Evolutionary conservation across 73 alveolate species (phyloP).

Genomic region (Durusdinium trenchii): DNA sequence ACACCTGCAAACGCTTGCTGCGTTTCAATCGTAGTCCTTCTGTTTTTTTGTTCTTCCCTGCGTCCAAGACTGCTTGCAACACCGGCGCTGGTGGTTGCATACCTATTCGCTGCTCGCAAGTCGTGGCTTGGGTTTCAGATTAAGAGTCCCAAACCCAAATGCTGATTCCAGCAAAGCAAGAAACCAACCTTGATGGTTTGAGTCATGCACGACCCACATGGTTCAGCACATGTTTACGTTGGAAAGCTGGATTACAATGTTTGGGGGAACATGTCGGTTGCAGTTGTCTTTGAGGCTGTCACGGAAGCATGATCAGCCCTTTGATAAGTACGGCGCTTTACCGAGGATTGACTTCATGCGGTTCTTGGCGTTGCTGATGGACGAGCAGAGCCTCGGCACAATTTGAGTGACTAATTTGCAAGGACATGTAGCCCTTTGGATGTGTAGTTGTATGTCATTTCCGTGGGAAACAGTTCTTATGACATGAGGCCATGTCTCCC

Average conservation of each 20-base stretch:
- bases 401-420: no score
- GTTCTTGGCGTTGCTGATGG: conserved; percentile 8
- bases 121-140: conserved; percentile 1
- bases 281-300: not conserved
- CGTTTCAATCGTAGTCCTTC: no score
- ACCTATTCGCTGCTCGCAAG: conserved; percentile 57
- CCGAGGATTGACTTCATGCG: conserved; percentile 24
- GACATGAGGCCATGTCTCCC: not conserved
- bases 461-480: not conserved
- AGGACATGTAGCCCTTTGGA: no score
- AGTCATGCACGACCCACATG: not conserved
- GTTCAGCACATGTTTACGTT: not conserved
- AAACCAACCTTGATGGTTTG: not conserved
- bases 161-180: not conserved
- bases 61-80: conserved; percentile 27
- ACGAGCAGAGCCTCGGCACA: conserved; percentile 8
- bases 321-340: not conserved
- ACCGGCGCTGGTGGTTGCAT: conserved; percentile 49
- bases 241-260: not conserved
- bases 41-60: not conserved
- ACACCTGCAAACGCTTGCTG: no score
- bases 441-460: no score
- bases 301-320: not conserved
- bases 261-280: not conserved
- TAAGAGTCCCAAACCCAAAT: not conserved